Conservation (phyloP, 202 grass and related monocot species). For the Zoysia matrella region DNA sequence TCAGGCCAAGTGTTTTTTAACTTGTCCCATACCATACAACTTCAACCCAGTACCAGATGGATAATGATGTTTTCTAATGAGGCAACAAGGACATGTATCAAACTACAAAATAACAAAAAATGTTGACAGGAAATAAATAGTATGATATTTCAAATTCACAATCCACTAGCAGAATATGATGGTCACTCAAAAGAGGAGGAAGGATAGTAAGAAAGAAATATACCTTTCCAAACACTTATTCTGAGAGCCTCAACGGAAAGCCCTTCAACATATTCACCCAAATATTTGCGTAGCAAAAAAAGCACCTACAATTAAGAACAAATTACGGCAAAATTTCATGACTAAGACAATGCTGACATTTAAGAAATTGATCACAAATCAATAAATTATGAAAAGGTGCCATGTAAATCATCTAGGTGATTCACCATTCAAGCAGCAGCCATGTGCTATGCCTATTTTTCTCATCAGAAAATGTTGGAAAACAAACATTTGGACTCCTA, state of each 20-base stretch:
- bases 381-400: not conserved
- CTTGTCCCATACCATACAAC: constrained; percentile 12
- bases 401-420: not conserved
- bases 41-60: constrained; percentile 14
- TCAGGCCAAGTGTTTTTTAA: not conserved
- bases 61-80: constrained; percentile 3
- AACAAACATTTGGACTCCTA: not conserved
- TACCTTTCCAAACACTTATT: constrained; percentile 99
- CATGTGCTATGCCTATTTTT: not conserved
- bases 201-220: constrained; percentile 20
- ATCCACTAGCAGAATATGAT: constrained; percentile 10
- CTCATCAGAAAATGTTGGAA: constrained; percentile 1
- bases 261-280: constrained; percentile 99
- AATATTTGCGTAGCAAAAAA: constrained; percentile 90
- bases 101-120: constrained; percentile 21
- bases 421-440: constrained; percentile 5
- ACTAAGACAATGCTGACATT: constrained; percentile 1
- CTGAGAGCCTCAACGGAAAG: constrained; percentile 94
- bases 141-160: constrained; percentile 25
- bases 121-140: not conserved
- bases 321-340: constrained; percentile 20
- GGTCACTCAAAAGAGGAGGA: constrained; percentile 5
- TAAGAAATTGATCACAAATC: not conserved
- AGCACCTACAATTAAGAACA: constrained; percentile 63
- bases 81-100: not conserved